phyloP scores from a whole-genome alignment of 345 rosid genomes.

The Brassica napus region Da-Ae NC_063444.1:50777001-50777500 shows the following conservation, averaged over 20 bases:
- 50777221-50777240: conserved; percentile 12
- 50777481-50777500: conserved; percentile 33
- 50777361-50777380: conserved; percentile 32
- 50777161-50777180: no score
- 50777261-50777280: background rate
- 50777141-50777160: no score
- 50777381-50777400: conserved; percentile 30
- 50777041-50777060: background rate
- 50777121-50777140: background rate
- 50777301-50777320: background rate
- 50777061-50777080: no score
- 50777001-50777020: background rate
- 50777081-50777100: background rate
- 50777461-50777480: conserved; percentile 21
- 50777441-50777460: conserved; percentile 30
- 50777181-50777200: background rate
- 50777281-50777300: background rate
- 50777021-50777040: background rate
- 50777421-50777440: conserved; percentile 27
- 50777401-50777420: conserved; percentile 27
- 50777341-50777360: conserved; percentile 20
- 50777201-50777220: conserved; percentile 8
- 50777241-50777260: background rate
- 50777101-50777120: background rate
- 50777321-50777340: conserved; percentile 1